Percentiles rank a stretch among this genome's conserved stretches.
Conservation (phyloP, 2,329 filamentous ascomycete genomes). For the Claviceps humidiphila region DNA sequence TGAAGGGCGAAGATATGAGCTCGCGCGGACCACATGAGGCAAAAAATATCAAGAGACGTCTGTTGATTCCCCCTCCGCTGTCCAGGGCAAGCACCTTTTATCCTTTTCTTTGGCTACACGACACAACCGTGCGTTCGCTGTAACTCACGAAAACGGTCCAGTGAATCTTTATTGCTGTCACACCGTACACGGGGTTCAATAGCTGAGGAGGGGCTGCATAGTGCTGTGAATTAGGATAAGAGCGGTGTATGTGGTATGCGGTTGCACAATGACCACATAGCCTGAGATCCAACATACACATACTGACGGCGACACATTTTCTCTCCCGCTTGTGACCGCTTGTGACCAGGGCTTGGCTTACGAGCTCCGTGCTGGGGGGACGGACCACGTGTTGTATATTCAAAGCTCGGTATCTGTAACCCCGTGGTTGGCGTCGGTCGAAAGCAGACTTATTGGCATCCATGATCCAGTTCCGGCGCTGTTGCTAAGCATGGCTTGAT, state of each 20-base stretch:
- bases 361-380: neutral
- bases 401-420: conserved; percentile 20
- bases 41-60: too few species aligned
- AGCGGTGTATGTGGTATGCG: neutral
- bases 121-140: neutral
- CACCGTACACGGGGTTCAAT: neutral
- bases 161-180: neutral
- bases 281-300: neutral
- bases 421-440: conserved; percentile 21
- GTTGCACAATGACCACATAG: neutral
- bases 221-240: neutral
- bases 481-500: conserved; percentile 19
- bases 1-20: neutral
- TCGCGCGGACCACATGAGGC: neutral
- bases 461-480: conserved; percentile 14
- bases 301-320: neutral
- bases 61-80: neutral
- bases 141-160: neutral
- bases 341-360: neutral
- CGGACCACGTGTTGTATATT: neutral
- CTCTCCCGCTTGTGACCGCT: neutral
- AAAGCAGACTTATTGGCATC: conserved; percentile 20
- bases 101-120: neutral
- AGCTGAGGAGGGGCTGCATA: neutral
- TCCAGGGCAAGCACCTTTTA: neutral